Percentiles rank a stretch among this genome's conserved stretches.
Evolutionary conservation across 345 rosid genomes (phyloP).

Genomic region (Eutrema yunnanense): DNA sequence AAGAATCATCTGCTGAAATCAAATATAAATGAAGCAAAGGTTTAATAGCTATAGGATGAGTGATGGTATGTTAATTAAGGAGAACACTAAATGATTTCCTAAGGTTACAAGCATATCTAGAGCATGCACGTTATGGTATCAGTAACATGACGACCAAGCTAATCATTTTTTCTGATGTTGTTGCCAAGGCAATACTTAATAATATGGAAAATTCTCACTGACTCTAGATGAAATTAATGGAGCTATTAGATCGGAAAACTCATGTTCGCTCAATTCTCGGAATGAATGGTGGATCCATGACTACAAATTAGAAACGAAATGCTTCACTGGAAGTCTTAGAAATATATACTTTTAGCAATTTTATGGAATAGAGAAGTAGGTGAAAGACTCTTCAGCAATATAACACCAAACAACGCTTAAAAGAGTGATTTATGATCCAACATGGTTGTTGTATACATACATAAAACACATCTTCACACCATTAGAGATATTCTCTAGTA

Average conservation of each 20-base stretch:
- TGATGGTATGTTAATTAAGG: no score
- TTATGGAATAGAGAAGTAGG: background rate
- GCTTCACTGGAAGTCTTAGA: background rate
- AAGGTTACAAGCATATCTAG: no score
- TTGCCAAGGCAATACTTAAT: no score
- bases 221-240: no score
- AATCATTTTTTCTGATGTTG: no score
- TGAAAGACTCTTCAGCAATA: background rate
- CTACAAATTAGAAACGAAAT: background rate
- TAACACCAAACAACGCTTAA: background rate
- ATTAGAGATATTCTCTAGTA: background rate
- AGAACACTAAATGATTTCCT: no score
- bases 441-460: constrained; percentile 12
- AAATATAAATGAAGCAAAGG: no score
- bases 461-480: constrained; percentile 12
- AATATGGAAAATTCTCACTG: no score
- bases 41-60: no score
- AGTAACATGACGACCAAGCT: no score
- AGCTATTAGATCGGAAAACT: background rate
- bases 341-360: background rate
- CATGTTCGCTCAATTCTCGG: background rate
- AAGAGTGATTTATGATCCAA: constrained; percentile 20
- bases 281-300: background rate
- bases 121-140: no score
- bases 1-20: no score